These are phyloP conservation scores for Durusdinium trenchii DNA, from an alignment of 73 alveolate genomes.

Conservation along the genomic window DNA sequence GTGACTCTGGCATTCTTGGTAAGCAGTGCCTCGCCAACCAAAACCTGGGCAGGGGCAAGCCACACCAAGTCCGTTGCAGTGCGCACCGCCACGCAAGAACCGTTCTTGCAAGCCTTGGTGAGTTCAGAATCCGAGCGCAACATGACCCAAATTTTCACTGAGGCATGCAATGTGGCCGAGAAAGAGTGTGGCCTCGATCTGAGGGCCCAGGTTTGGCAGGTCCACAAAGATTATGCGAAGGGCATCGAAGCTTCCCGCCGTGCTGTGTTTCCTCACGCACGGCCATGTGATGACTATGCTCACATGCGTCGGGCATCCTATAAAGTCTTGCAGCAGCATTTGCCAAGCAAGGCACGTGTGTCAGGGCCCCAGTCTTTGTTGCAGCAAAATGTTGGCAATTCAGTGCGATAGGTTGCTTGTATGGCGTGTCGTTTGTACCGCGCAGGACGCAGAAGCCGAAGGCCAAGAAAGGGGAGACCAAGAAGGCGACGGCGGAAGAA, in stretches of 20 bases:
- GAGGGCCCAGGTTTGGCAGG: neutral
- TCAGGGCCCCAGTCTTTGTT: too few species aligned
- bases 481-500: neutral
- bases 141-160: neutral
- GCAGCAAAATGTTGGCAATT: too few species aligned
- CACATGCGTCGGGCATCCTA: slow-evolving; percentile 58
- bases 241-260: slow-evolving; percentile 41
- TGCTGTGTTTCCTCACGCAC: neutral
- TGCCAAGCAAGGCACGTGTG: too few species aligned
- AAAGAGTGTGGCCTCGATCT: neutral
- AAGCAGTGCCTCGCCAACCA: neutral
- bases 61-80: neutral
- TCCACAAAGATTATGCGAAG: neutral
- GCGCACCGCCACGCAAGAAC: neutral
- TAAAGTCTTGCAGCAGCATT: neutral
- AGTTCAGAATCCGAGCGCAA: neutral
- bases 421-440: too few species aligned
- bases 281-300: slow-evolving; percentile 42
- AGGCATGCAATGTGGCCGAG: neutral
- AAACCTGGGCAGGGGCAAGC: neutral
- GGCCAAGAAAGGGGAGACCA: too few species aligned
- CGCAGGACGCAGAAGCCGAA: too few species aligned
- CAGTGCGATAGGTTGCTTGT: too few species aligned
- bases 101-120: slow-evolving; percentile 28
- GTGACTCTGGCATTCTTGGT: neutral